These are phyloP conservation scores for Boletus rufocinnamomeus DNA, from an alignment of 768 basidiomycete species.

Conservation along the genomic window DNA sequence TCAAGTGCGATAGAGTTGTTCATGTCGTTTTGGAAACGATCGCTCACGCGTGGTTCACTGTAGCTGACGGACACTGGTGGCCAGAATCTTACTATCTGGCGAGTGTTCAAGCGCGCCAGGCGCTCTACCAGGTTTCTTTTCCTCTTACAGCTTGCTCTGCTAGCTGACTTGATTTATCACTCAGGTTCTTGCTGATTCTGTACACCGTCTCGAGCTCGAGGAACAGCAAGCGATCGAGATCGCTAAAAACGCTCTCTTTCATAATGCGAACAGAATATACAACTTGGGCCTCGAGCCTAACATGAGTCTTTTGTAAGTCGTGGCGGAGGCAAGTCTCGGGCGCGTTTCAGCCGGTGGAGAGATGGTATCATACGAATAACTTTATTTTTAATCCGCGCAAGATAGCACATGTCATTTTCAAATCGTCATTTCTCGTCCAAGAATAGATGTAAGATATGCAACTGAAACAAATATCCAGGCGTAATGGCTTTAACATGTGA, in stretches of 20 bases:
- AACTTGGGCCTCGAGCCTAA: conserved; percentile 48
- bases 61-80: conserved; percentile 48
- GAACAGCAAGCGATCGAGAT: conserved; percentile 56
- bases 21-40: neutral
- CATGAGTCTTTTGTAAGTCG: conserved; percentile 5
- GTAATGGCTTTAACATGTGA: too few relatives aligned
- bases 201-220: conserved; percentile 51
- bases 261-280: conserved; percentile 68
- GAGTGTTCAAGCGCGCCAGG: conserved; percentile 60
- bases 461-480: too few relatives aligned
- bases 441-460: too few relatives aligned
- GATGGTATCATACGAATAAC: neutral
- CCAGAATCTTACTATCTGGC: conserved; percentile 78
- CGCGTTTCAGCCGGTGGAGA: neutral
- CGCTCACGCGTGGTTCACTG: conserved; percentile 1
- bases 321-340: neutral
- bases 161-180: conserved; percentile 57
- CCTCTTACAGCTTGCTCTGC: neutral
- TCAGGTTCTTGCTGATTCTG: conserved; percentile 58
- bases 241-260: conserved; percentile 59
- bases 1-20: conserved; percentile 52
- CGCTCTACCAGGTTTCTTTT: conserved; percentile 53
- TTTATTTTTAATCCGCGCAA: neutral
- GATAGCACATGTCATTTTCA: neutral
- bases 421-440: too few relatives aligned